phyloP scores from a whole-genome alignment of 495 filamentous ascomycete genomes.

The Trichoderma gamsii region DNA sequence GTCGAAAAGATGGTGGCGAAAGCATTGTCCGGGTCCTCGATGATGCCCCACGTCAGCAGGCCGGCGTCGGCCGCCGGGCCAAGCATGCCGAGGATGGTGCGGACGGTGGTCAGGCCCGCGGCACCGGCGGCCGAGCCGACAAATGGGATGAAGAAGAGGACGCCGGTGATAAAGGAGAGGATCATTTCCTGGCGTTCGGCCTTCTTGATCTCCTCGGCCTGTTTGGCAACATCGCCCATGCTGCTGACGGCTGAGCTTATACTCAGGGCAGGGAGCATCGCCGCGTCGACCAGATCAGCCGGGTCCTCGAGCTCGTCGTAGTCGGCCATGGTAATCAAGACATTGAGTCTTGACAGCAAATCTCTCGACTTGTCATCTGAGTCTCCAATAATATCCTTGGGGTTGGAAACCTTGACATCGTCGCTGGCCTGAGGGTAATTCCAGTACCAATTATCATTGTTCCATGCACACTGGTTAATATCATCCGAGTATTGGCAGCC shows the following conservation, averaged over 20 bases:
- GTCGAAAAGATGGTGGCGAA: constrained; percentile 4
- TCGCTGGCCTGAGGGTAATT: background rate
- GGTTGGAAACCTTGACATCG: constrained; percentile 13
- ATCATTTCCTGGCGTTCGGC: constrained; percentile 6
- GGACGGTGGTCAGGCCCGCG: background rate
- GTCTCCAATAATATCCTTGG: constrained; percentile 15
- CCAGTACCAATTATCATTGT: constrained; percentile 4
- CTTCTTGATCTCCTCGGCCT: constrained; percentile 12
- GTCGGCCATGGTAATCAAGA: background rate
- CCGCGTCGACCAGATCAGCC: constrained; percentile 6
- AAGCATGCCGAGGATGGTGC: background rate
- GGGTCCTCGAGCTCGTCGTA: background rate
- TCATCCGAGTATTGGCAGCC: constrained; percentile 14
- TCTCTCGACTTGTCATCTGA: background rate
- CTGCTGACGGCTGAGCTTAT: background rate
- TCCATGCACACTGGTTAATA: background rate
- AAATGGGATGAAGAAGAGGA: constrained; percentile 17
- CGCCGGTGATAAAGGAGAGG: background rate
- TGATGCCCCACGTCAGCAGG: background rate
- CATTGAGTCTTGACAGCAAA: constrained; percentile 6
- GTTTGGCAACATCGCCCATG: constrained; percentile 12
- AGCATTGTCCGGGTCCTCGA: constrained; percentile 14
- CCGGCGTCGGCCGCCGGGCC: background rate
- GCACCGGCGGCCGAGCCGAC: background rate
- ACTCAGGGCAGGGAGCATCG: background rate